Conservation (phyloP, 179 eudicot genomes). For the Beta macrorhiza region DNA sequence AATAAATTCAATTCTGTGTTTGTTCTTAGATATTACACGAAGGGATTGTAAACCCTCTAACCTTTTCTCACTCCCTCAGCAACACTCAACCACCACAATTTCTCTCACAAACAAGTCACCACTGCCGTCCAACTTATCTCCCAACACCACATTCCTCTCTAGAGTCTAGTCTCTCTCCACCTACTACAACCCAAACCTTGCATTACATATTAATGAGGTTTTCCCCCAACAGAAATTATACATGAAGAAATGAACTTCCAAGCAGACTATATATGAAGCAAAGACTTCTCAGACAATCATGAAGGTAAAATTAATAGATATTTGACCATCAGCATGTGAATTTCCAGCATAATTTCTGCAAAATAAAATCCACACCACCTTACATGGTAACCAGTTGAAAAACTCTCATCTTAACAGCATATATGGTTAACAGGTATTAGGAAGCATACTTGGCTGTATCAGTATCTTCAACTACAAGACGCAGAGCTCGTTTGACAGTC, state of each 20-base stretch:
- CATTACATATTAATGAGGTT: no score
- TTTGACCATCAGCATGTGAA: not conserved
- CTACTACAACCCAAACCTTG: no score
- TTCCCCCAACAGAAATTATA: not conserved
- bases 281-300: not conserved
- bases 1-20: no score
- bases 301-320: not conserved
- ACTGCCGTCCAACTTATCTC: no score
- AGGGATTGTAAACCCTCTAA: no score
- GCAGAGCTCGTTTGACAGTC: slow-evolving; percentile 75
- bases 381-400: not conserved
- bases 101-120: no score
- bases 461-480: slow-evolving; percentile 80
- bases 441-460: slow-evolving; percentile 74
- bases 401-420: not conserved
- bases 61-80: no score
- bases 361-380: not conserved
- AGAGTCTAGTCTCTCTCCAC: no score
- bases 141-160: no score
- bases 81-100: no score
- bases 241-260: not conserved
- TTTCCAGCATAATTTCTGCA: not conserved
- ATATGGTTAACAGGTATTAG: slow-evolving; percentile 5
- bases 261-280: not conserved
- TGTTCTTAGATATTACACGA: no score